Evolutionary conservation across 495 filamentous ascomycete genomes (phyloP), one percentile per base, ranked within the genome.

Genomic region (Annulohypoxylon moriforme): DNA sequence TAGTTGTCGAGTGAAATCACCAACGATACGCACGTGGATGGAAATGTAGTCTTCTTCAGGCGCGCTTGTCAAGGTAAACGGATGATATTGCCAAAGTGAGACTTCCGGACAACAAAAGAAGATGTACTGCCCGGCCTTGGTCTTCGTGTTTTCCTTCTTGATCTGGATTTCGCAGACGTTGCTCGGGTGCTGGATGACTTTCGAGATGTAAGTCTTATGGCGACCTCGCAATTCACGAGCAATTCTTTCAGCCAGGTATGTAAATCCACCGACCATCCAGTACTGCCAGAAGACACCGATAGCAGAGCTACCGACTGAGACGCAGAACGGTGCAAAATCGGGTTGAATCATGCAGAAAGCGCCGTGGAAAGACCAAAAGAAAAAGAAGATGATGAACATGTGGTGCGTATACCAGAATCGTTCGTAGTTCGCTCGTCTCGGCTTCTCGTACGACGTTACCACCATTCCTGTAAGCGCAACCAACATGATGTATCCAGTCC

Each of bases 151-250:
- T 73, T 91, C 90, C 74, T 93, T 94, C 85, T 93, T 93, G 79
- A 94, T 92, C 78, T 94, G 92, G 58, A 94, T 92, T 74, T 94
- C 92, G 73, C 91, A 88, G 18, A 94, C 92, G 71, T 92, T 92
- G 80, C 91, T 91, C 5, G 92, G 91, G 80, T 94, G 92, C 78
- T 93, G 91, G 69, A 94, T 89, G 75, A 94, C 91, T 78, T 93
- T 93, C 42, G 90, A 92, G 69, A 94, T 91, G 76, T 89, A 92
- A 6, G 91, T 92, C 82, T 89, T 90, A 81, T 92, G 89, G 42
- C 86, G 84, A 53, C 91, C 90, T 56, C 90, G 88, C 57, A 92
- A 79, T 78, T 93, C 92, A 63, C 91, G 84, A 34, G 89, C 87
- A 63, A 92, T 81, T 68, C 90, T 82, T 78, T 94, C 92, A 36